phyloP scores from a whole-genome alignment of 148 eudicot genomes.

The Rhododendron ferrugineum region DNA sequence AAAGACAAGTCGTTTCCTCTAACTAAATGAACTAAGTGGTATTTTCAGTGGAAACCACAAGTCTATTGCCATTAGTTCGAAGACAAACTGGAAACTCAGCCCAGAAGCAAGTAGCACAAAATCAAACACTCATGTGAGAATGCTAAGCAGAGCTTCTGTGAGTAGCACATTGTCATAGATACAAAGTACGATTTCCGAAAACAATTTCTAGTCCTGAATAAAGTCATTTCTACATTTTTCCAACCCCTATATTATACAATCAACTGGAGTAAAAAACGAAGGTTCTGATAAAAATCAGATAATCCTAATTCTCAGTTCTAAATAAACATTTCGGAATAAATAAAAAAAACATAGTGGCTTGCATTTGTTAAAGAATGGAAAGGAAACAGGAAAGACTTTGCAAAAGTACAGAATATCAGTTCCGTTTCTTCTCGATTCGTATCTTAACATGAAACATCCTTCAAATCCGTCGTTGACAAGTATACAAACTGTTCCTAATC shows the following conservation, averaged over 20 bases:
- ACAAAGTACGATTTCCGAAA: not conserved
- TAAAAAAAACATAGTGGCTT: not conserved
- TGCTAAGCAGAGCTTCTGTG: not conserved
- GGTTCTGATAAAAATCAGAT: not conserved
- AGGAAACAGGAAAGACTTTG: not conserved
- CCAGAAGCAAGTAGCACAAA: too few relatives aligned
- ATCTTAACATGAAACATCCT: not conserved
- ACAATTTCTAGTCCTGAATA: not conserved
- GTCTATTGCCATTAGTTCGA: too few relatives aligned
- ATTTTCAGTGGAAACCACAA: too few relatives aligned
- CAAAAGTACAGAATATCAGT: not conserved
- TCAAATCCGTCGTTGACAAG: not conserved
- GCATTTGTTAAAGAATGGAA: slow-evolving; percentile 4
- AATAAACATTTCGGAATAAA: not conserved
- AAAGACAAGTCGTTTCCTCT: too few relatives aligned
- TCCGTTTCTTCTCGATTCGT: not conserved
- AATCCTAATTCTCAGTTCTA: not conserved
- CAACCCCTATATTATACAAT: not conserved
- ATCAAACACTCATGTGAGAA: not conserved
- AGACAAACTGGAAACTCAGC: too few relatives aligned
- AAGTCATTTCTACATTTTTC: not conserved
- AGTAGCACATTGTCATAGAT: not conserved
- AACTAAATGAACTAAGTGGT: too few relatives aligned
- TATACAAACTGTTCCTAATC: not conserved
- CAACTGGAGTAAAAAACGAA: not conserved